Conservation (phyloP, 371 early-diverging fungal genomes). For the Lichtheimia ornata region DNA sequence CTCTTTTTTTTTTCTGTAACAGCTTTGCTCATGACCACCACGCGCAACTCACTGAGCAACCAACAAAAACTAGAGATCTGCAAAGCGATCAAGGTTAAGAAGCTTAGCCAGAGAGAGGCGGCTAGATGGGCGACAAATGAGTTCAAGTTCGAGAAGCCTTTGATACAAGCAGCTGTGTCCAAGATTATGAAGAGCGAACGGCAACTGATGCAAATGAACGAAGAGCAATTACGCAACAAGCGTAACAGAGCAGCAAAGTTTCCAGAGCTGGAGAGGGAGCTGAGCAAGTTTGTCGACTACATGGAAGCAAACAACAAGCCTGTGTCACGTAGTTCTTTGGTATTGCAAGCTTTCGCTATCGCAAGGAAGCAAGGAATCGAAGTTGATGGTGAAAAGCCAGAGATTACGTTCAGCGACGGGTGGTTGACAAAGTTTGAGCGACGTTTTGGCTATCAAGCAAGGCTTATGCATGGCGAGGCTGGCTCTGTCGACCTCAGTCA, state of each 20-base stretch:
- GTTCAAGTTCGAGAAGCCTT: no score
- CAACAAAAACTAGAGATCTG: no score
- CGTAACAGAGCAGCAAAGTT: neutral
- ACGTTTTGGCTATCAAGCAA: conserved; percentile 3
- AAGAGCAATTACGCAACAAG: neutral
- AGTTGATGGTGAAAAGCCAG: neutral
- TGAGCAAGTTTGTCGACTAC: neutral
- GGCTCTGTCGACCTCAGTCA: neutral
- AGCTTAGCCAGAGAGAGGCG: no score
- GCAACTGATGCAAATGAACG: neutral
- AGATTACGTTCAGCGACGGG: conserved; percentile 4
- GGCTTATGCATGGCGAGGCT: conserved; percentile 10
- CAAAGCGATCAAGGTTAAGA: no score
- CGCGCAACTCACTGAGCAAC: no score
- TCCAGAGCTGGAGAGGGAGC: neutral
- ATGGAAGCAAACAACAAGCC: neutral
- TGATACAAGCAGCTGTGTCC: neutral
- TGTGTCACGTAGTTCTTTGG: neutral
- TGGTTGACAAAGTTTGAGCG: conserved; percentile 6
- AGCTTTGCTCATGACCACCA: no score
- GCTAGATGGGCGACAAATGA: no score
- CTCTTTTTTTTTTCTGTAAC: no score
- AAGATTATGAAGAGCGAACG: neutral
- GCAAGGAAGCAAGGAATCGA: neutral
- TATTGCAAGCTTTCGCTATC: neutral